Evolutionary conservation across 2,329 filamentous ascomycete species (phyloP), one percentile per base, ranked within the genome.

Genomic region (Nothopassalora personata): DNA sequence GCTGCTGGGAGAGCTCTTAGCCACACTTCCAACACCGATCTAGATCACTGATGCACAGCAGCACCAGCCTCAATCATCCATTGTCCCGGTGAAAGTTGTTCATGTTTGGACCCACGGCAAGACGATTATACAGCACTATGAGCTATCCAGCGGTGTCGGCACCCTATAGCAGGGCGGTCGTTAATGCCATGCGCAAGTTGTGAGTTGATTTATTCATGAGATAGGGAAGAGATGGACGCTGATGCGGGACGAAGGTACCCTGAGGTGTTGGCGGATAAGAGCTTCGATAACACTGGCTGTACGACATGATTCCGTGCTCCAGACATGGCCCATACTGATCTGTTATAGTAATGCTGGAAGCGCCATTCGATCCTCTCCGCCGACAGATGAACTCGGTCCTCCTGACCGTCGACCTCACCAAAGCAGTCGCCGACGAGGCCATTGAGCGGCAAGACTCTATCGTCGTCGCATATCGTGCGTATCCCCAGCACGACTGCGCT

Each of bases 251-350:
- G 58, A 64, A 94, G 91, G 60, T 99, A 96, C 72, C 94, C 94
- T 0, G 90, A 95, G 71, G 85, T 86, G 60, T 80, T 97, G 46
- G 94, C 94, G 9, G 94, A 97, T 72, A 87, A 87, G 67, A 86
- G 88, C 65, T 99, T 92, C 83, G 94, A 99, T 73, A 99, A 99
- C 71, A 96, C 95, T n/a, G 94, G 94, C 56, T 74, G 83, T 84
- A 49, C 47, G 61, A 31, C 18, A 5, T 34, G 30, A 3, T 53
- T 11, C 9, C 30, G 18, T 18, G n/a, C 30, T 51, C 11, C n/a
- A 7, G 6, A 36, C 27, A n/a, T 30, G 18, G 8, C 1, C 34
- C 19, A 47, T 39, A 34, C 33, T 58, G 4, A 64, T 28, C 31
- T n/a, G 28, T n/a, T 52, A 23, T 39, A 88, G 80, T 90, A 53